Evolutionary conservation across 768 basidiomycete species (phyloP), one percentile per base, ranked within the genome.

Genomic region (Lactarius deliciosus): DNA sequence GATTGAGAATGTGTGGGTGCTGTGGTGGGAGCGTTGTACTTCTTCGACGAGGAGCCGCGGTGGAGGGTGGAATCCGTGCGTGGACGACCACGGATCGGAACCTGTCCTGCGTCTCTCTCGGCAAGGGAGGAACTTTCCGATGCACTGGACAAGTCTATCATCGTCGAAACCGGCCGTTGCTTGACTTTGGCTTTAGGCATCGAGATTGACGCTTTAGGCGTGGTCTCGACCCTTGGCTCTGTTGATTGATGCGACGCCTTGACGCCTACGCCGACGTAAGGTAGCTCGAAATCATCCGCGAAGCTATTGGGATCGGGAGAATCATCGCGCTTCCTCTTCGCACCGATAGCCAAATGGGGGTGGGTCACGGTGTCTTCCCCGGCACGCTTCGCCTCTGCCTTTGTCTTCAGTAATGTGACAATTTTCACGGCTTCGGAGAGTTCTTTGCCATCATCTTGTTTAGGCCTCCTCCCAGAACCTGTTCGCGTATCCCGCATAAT

Each of bases 301-400:
- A 63, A 62, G 58, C 67, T 32, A 58, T 60, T 59, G 40, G 65
- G 50, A 77, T 81, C 75, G 25, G 80, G 79, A 16, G 76, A 73
- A 61, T 82, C 80, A 22, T 74, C 74, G 10, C 76, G 79, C 69
- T 83, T 84, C 59, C 83, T 72, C 74, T 84, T 84, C 68, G 71
- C 73, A 41, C 81, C 79, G 30, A 74, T 62, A 55, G 54, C 61
- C 15, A 54, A 74, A 65, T 64, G 64, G 63, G 59, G 58, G 1
- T 70, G 69, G 22, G 71, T 36, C 16, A 68, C 61, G 4, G 47
- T 34, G 50, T 65, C 59, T 32, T 66, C 64, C 22, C 72, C 69
- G n/a, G 65, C 53, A 60, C 74, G 74, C 7, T 74, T 76, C 10
- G 64, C 72, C 70, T 81, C 80, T 0, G 80, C 80, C 68, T 80